A percentile compares a stretch with the other conserved stretches of the same genome.
These are phyloP conservation scores for Patellifolia procumbens DNA, from an alignment of 179 eudicot genomes.

Conservation along the genomic window DNA sequence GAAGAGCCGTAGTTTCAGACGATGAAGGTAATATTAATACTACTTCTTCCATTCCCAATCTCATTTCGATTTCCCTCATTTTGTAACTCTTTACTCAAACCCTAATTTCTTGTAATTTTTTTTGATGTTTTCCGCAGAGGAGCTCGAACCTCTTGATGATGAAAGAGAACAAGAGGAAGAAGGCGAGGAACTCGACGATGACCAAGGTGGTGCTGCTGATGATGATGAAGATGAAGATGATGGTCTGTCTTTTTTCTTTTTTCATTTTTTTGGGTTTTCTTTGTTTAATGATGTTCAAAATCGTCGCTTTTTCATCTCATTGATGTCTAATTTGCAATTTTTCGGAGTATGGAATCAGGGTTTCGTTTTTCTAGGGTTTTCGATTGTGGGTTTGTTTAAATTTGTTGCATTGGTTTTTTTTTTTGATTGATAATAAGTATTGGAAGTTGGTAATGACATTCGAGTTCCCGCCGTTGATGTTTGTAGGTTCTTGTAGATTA, in stretches of 20 bases:
- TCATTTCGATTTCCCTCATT: conserved; percentile 6
- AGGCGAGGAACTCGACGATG: conserved; percentile 56
- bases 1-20: conserved; percentile 57
- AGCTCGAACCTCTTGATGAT: conserved; percentile 60
- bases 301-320: conserved; percentile 13
- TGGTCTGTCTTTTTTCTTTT: conserved; percentile 34
- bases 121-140: conserved; percentile 43
- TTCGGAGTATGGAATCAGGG: conserved; percentile 2
- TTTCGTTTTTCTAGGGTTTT: conserved; percentile 15
- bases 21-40: conserved; percentile 58
- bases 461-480: not conserved
- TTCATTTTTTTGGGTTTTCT: not conserved
- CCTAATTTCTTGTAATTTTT: conserved; percentile 25
- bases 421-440: not conserved
- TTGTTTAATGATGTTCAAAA: not conserved
- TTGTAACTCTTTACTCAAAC: conserved; percentile 14
- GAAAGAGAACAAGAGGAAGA: conserved; percentile 53
- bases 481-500: not conserved
- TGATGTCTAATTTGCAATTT: not conserved
- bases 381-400: not conserved
- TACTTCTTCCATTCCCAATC: no score
- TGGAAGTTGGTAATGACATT: not conserved
- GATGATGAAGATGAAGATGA: conserved; percentile 80
- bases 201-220: conserved; percentile 41
- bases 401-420: not conserved